Conservation (phyloP, 2,329 filamentous ascomycete genomes). For the Alternaria burnsii region DNA sequence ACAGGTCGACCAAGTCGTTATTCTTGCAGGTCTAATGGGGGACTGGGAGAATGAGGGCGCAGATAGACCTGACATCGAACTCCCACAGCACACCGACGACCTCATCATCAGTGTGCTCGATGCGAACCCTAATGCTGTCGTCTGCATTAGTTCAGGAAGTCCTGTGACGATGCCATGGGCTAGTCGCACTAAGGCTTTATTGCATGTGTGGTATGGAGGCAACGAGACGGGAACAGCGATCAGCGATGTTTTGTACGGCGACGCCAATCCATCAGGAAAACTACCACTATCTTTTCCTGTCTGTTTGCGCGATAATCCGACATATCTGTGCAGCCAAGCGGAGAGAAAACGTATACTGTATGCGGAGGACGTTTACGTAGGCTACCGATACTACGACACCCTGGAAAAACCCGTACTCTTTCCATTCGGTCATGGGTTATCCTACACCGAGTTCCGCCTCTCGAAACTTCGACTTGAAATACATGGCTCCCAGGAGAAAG, state of each 20-base stretch:
- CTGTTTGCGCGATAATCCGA: conserved; percentile 64
- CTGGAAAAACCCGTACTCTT: conserved; percentile 71
- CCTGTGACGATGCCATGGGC: conserved; percentile 80
- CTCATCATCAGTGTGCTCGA: conserved; percentile 67
- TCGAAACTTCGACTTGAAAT: conserved; percentile 54
- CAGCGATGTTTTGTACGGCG: conserved; percentile 77
- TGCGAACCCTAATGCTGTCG: conserved; percentile 73
- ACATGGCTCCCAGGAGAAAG: conserved; percentile 43
- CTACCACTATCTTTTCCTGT: conserved; percentile 73
- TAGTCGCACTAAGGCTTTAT: conserved; percentile 75
- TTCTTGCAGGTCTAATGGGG: conserved; percentile 73
- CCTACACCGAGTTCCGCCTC: conserved; percentile 65
- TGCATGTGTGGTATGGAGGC: conserved; percentile 81
- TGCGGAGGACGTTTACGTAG: conserved; percentile 77
- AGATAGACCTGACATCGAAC: conserved; percentile 65
- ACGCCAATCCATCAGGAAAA: conserved; percentile 76
- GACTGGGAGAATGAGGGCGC: conserved; percentile 76
- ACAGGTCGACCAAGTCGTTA: conserved; percentile 50
- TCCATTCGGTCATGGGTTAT: conserved; percentile 83
- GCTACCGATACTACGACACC: conserved; percentile 87
- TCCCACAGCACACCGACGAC: conserved; percentile 65
- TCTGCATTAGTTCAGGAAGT: conserved; percentile 84
- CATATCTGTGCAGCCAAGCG: conserved; percentile 71
- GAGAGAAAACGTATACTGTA: conserved; percentile 77
- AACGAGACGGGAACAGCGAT: conserved; percentile 84